Conservation (phyloP, 1,284 basidiomycete genomes). For the Erythrobasidium hasegawianum region DNA sequence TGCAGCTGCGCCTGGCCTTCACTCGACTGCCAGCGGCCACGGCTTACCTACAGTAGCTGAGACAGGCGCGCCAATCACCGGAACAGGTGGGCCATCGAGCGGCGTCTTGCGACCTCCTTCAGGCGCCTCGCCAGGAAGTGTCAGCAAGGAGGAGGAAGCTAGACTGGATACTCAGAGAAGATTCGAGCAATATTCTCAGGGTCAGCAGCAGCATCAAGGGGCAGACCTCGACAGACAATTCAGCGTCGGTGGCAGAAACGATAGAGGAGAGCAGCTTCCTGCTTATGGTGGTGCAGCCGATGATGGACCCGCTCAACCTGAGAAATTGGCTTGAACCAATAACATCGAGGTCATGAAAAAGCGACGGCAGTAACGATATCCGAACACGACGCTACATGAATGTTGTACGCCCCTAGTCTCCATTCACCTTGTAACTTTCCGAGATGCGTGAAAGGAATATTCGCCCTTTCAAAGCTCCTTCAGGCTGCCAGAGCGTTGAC, state of each 20-base stretch:
- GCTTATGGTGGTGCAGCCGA: slow-evolving; percentile 4
- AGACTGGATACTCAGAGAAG: slow-evolving; percentile 11
- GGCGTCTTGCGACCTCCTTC: slow-evolving; percentile 31
- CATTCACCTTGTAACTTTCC: too few relatives aligned
- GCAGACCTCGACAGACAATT: slow-evolving; percentile 32
- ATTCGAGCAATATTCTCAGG: slow-evolving; percentile 27
- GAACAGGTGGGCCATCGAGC: slow-evolving; percentile 40
- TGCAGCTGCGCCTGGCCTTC: slow-evolving; percentile 10
- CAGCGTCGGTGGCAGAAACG: slow-evolving; percentile 11
- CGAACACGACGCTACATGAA: too few relatives aligned
- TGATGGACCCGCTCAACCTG: too few relatives aligned
- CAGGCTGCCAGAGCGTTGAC: too few relatives aligned
- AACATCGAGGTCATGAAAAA: too few relatives aligned
- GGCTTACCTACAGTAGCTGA: slow-evolving; percentile 42
- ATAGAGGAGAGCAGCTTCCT: slow-evolving; percentile 17
- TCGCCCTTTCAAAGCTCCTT: too few relatives aligned
- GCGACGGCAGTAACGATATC: too few relatives aligned
- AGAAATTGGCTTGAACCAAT: too few relatives aligned
- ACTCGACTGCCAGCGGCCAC: slow-evolving; percentile 12
- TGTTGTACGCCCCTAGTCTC: too few relatives aligned
- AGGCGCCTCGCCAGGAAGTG: not conserved
- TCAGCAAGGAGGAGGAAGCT: slow-evolving; percentile 32
- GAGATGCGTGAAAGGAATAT: too few relatives aligned
- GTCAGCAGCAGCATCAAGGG: not conserved
- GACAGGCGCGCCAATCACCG: slow-evolving; percentile 40